These are phyloP conservation scores for Primulina huaijiensis DNA, from an alignment of 257 asterid species.

Conservation along the genomic window DNA sequence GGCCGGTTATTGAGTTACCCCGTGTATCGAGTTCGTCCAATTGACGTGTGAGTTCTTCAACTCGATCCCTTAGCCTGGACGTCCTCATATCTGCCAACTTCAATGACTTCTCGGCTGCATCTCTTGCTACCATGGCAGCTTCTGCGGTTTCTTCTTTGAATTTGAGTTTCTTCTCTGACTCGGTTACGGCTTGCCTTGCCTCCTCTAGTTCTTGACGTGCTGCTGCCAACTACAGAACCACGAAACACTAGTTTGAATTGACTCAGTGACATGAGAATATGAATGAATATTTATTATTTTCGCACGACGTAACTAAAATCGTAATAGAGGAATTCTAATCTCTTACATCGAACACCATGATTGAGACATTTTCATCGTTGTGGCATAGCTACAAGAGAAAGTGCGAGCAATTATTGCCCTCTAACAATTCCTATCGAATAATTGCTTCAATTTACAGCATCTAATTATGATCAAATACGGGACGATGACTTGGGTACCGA, in stretches of 20 bases:
- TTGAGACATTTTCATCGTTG: neutral
- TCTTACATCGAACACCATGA: neutral
- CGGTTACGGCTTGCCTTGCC: conserved; percentile 65
- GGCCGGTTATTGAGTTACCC: conserved; percentile 50
- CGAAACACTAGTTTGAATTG: conserved; percentile 10
- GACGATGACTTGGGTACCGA: neutral
- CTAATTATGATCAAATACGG: neutral
- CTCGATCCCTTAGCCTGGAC: conserved; percentile 77
- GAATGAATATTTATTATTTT: neutral
- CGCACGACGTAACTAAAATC: neutral
- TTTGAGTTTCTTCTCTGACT: conserved; percentile 80
- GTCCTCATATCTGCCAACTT: conserved; percentile 86
- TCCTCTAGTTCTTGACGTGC: conserved; percentile 80
- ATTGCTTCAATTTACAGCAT: neutral
- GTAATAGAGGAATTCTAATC: neutral
- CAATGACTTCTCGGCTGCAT: conserved; percentile 92
- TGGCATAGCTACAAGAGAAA: neutral
- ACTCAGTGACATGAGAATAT: neutral
- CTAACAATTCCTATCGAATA: neutral
- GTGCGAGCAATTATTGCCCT: neutral
- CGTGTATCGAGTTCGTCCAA: conserved; percentile 72
- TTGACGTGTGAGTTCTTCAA: conserved; percentile 86
- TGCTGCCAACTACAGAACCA: conserved; percentile 60
- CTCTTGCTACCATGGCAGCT: conserved; percentile 97
- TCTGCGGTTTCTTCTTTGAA: conserved; percentile 92